phyloP scores from a whole-genome alignment of 495 filamentous ascomycete species.

The Talaromyces proteolyticus region DNA sequence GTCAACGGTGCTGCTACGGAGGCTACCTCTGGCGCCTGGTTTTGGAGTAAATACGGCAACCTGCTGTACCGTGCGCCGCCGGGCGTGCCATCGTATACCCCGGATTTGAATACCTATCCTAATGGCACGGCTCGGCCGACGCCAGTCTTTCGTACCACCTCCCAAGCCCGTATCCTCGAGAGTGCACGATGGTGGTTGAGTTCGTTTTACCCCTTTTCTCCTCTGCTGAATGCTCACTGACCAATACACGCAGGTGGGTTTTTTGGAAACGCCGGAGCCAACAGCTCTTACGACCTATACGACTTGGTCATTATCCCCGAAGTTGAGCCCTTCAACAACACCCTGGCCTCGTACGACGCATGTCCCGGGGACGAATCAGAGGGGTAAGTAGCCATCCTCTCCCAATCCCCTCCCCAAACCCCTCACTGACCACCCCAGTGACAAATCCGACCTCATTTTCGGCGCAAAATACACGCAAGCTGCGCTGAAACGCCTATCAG shows the following conservation, averaged over 20 bases:
- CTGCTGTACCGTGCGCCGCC: slow-evolving; percentile 37
- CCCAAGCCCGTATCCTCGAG: slow-evolving; percentile 42
- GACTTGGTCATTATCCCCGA: slow-evolving; percentile 43
- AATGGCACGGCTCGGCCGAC: slow-evolving; percentile 41
- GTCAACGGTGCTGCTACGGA: slow-evolving; percentile 44
- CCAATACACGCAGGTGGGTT: slow-evolving; percentile 20
- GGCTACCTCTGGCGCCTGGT: slow-evolving; percentile 38
- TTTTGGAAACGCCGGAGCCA: slow-evolving; percentile 28
- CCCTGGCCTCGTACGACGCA: slow-evolving; percentile 36
- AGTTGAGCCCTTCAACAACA: slow-evolving; percentile 40
- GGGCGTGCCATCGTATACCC: slow-evolving; percentile 35
- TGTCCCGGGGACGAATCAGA: slow-evolving; percentile 14
- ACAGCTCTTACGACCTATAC: slow-evolving; percentile 30
- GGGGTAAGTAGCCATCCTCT: slow-evolving; percentile 12
- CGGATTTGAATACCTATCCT: slow-evolving; percentile 29
- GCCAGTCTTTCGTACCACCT: slow-evolving; percentile 43
- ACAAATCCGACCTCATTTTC: slow-evolving; percentile 17
- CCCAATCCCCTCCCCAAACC: not conserved
- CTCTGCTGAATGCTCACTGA: slow-evolving; percentile 5
- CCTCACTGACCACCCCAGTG: slow-evolving; percentile 6
- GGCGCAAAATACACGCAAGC: slow-evolving; percentile 18
- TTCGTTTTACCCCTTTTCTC: slow-evolving; percentile 10
- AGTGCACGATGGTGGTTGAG: slow-evolving; percentile 37
- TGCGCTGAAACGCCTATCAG: slow-evolving; percentile 18
- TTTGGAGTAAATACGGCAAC: slow-evolving; percentile 51